Base-by-base conservation (phyloP, 140 eudicot genomes). In the Senecio squalidus region DNA sequence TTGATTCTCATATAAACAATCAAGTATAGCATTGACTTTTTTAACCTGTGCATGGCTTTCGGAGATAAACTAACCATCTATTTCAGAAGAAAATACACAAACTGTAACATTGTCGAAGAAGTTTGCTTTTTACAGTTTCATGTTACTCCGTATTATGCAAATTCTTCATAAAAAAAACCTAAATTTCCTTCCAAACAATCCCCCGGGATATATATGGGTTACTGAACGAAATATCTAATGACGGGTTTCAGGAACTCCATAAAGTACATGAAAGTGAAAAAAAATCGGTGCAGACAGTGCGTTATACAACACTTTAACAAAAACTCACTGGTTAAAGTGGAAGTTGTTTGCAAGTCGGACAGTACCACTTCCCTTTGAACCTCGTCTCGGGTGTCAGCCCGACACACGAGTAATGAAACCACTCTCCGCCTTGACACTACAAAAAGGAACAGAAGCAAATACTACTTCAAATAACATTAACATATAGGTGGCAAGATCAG, bases 381-480 rank as follows among this genome's bases (percentile, higher is more conserved):
- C 96, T 84, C 14, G 98, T 92, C 72, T 92, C 98, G 14, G 98
- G 95, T 24, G 98, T 92, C 17, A 92, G 81, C 38, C 98, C 98
- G 38, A 92, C 98, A 64, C 98, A 92, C 9, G 94, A 61, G 73
- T 92, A 92, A 75, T 92, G 98, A 60, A 92, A 92, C 98, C 98
- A 92, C 66, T 92, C 98, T 4, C 98, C 98, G 10, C 95, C 98
- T 84, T 86, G 96, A 74, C 98, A 92, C 98, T 91, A 76, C 49
- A 53, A 43, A 71, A 41, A 47, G 15, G 62, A 45, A 48, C 18
- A 67, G 55, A 53, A 43, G 21, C 17, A 17, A 33, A 31, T 13
- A 56, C 14, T 55, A 9, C 41, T 14, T 5, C 24, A 25, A 14
- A 6, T 52, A 52, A 28, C 18, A 45, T 45, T 1, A 38, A 1